Conservation (phyloP, 768 basidiomycete species). For the Suillus cothurnatus region DNA sequence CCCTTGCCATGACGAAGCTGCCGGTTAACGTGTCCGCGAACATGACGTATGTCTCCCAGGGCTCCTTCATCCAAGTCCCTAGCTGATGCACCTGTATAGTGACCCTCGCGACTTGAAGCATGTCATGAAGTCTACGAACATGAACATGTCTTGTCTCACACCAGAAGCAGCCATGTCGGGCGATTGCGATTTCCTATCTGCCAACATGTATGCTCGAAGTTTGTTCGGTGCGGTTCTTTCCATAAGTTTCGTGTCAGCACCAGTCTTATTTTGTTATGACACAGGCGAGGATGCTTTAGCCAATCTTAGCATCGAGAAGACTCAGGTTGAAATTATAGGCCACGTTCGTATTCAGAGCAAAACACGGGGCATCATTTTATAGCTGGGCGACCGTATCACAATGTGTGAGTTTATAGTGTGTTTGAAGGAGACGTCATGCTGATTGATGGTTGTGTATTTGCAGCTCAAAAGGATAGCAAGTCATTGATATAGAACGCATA, state of each 20-base stretch:
- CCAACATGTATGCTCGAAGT: constrained; percentile 91
- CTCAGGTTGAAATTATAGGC: constrained; percentile 62
- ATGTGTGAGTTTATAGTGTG: background rate
- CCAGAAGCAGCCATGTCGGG: constrained; percentile 80
- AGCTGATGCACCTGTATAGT: constrained; percentile 35
- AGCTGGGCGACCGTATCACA: background rate
- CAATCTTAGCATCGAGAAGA: constrained; percentile 85
- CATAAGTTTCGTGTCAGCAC: background rate
- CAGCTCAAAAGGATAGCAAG: background rate
- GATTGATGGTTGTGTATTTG: background rate
- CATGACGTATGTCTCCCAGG: constrained; percentile 59
- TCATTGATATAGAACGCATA: background rate
- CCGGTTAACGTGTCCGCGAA: constrained; percentile 84
- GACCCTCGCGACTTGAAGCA: constrained; percentile 84
- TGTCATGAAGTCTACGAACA: constrained; percentile 81
- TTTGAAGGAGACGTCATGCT: background rate
- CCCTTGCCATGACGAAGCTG: too few relatives aligned
- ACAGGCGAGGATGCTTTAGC: constrained; percentile 91
- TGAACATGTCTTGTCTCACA: constrained; percentile 94
- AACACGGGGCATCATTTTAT: constrained; percentile 86
- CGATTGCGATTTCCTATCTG: constrained; percentile 91
- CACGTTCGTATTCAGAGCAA: constrained; percentile 87
- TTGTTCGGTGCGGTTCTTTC: constrained; percentile 66
- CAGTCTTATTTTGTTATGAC: background rate
- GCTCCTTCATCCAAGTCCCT: background rate